Evolutionary conservation across 805 yeast species (phyloP), one percentile per base, ranked within the genome.

Genomic region (Hanseniaspora guilliermondii): DNA sequence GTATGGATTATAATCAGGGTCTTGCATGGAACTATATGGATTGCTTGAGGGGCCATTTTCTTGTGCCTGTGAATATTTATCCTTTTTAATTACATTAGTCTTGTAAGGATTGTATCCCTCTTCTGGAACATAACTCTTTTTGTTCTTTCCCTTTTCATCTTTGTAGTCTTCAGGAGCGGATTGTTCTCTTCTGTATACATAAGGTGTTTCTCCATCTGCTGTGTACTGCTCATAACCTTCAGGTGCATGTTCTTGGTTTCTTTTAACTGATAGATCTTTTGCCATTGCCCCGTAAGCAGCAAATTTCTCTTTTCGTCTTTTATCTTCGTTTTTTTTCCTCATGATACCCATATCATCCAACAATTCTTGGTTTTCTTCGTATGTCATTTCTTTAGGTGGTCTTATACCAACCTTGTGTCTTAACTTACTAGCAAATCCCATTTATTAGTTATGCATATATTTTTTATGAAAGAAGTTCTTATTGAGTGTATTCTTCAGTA

Each of bases 251-350:
- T 65, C 64, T 45, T 65, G 65, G 49, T 66, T 66, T 36, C 64
- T 62, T 3, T 65, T 62, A 49, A 66, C 68, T n/a, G 48, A n/a
- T 5, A 35, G 17, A 24, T 73, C 75, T 55, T 68, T 69, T 6
- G 80, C 77, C 61, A 67, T 74, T 25, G 70, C 68, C 1, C 73
- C 68, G 58, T 76, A 78, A 4, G 79, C 79, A 32, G 72, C 68
- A 64, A 78, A 72, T 57, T 72, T 70, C 58, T 71, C 69, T 58
- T 69, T 69, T 14, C 37, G 30, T 56, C 70, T 65, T 42, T 63
- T 68, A 44, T 61, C 65, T 2, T 64, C 66, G 38, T 62, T 65
- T 56, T 70, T 74, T 17, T 70, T 68, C 42, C 54, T 50, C 3
- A 70, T 62, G 24, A 76, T 66, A 42, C 79, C 80, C 38, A 71